phyloP scores from a whole-genome alignment of 306 rosid genomes.

The Mimosa bimucronata region DNA sequence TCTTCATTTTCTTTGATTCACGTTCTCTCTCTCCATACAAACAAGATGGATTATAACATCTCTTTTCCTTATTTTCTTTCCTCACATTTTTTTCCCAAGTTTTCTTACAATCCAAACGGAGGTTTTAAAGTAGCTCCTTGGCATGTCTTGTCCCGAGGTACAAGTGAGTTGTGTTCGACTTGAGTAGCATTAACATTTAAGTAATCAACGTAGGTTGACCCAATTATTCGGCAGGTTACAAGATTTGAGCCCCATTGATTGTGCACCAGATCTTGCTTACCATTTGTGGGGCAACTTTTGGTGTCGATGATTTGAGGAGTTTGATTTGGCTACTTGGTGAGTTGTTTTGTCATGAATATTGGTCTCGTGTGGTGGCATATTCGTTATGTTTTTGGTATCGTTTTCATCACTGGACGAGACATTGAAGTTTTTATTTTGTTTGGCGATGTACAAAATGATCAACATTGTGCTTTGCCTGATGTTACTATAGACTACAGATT shows the following conservation, averaged over 20 bases:
- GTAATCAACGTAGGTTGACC: constrained; percentile 4
- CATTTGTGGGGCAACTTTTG: constrained; percentile 22
- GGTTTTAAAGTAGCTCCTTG: constrained; percentile 1
- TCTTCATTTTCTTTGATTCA: no score
- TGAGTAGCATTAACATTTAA: constrained; percentile 12
- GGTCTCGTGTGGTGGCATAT: not conserved
- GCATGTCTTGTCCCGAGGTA: constrained; percentile 11
- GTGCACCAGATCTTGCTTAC: not conserved
- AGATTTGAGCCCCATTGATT: constrained; percentile 16
- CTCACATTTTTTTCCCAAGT: no score
- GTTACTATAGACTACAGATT: not conserved
- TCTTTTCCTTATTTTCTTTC: no score
- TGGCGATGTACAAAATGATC: not conserved
- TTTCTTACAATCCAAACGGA: no score
- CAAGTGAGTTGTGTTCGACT: constrained; percentile 12
- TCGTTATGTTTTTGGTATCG: not conserved
- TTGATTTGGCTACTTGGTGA: constrained; percentile 10
- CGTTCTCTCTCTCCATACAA: no score
- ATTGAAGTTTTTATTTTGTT: not conserved
- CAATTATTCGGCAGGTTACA: no score
- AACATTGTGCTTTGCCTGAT: not conserved
- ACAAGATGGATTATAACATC: no score
- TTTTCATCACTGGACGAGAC: not conserved
- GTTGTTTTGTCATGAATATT: constrained; percentile 4
- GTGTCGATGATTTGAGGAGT: not conserved